Evolutionary conservation across 2,329 filamentous ascomycete species (phyloP).

Genomic region (Scortechinia acanthostroma): DNA sequence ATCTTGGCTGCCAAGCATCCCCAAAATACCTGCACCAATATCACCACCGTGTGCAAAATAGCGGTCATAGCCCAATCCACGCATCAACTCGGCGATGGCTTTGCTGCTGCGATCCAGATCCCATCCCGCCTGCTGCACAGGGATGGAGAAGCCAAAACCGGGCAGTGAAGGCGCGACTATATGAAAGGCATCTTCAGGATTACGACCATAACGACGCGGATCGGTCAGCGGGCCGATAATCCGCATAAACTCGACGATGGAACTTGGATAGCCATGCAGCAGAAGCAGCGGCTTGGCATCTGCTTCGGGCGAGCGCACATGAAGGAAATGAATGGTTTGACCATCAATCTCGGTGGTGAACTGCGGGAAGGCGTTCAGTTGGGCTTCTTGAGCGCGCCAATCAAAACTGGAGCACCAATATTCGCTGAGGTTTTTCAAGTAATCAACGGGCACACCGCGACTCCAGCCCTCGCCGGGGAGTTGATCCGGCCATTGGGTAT

Average conservation of each 20-base stretch:
- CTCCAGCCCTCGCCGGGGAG: too few relatives aligned
- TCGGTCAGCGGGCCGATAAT: not conserved
- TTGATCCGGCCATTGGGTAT: too few relatives aligned
- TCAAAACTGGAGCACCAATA: too few relatives aligned
- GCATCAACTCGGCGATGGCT: not conserved
- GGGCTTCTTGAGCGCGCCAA: too few relatives aligned
- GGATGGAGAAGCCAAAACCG: not conserved
- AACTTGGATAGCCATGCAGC: not conserved
- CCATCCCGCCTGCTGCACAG: not conserved
- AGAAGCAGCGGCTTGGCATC: not conserved
- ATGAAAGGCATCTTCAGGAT: not conserved
- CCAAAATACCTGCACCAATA: constrained; percentile 3
- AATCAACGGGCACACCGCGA: too few relatives aligned
- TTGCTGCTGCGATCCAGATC: not conserved
- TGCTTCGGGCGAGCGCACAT: not conserved
- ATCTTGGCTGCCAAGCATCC: constrained; percentile 5
- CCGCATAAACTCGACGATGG: not conserved
- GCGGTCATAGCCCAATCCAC: not conserved
- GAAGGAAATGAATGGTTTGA: too few relatives aligned
- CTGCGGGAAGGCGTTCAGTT: too few relatives aligned
- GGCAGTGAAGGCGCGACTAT: not conserved
- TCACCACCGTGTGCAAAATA: not conserved
- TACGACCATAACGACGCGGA: too few relatives aligned
- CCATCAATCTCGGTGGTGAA: too few relatives aligned
- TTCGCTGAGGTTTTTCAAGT: too few relatives aligned